These are phyloP conservation scores for Fusarium multiceps DNA, from an alignment of 2,329 filamentous ascomycete genomes.

Conservation along the genomic window DNA sequence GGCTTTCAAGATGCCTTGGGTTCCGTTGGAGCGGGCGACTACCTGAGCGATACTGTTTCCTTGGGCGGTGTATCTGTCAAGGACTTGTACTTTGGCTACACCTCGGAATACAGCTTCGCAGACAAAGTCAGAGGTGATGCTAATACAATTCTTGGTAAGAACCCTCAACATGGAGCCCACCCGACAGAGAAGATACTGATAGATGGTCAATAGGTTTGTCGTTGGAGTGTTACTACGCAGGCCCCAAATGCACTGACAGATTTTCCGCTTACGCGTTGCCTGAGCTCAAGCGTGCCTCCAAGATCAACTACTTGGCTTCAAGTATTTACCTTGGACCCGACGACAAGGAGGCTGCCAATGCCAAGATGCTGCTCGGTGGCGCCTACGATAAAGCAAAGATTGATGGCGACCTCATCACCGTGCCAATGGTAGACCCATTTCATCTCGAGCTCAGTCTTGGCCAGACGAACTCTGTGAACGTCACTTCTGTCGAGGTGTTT, in stretches of 20 bases:
- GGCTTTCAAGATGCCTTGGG: neutral
- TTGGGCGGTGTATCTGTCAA: neutral
- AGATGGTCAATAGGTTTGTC: neutral
- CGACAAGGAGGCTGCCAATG: neutral
- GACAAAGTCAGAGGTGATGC: neutral
- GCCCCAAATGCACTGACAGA: neutral
- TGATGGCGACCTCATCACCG: neutral
- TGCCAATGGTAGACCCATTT: neutral
- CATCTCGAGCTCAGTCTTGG: fast-evolving
- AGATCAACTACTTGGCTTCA: neutral
- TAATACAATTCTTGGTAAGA: neutral
- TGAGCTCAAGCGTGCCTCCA: constrained; percentile 4
- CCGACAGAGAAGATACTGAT: fast-evolving
- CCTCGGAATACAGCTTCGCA: neutral
- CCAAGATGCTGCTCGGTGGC: neutral
- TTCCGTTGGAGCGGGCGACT: neutral
- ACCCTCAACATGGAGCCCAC: fast-evolving
- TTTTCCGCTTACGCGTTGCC: neutral
- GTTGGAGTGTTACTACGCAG: neutral
- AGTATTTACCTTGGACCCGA: constrained; percentile 5
- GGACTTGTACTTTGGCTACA: constrained; percentile 10
- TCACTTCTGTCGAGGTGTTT: constrained; percentile 2
- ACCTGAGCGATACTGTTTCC: neutral
- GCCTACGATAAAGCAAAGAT: constrained; percentile 11
- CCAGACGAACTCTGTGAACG: neutral